Percentiles rank a stretch among this genome's conserved stretches.
These are phyloP conservation scores for Tylopilus sp. DNA, from an alignment of 768 basidiomycete species.

Conservation along the genomic window DNA sequence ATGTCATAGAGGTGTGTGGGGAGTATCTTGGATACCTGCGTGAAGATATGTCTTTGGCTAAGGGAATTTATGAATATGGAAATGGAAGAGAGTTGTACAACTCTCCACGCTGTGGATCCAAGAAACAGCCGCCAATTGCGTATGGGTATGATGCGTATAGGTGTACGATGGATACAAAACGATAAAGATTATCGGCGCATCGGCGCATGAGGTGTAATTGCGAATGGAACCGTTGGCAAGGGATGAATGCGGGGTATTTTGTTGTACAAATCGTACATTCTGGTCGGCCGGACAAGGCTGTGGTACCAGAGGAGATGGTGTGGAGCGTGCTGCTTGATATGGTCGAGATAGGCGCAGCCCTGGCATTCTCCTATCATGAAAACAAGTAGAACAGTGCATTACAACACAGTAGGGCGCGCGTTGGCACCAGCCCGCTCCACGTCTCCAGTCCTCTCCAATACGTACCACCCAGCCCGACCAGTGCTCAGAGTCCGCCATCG, in stretches of 20 bases:
- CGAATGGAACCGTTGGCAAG: slow-evolving; percentile 7
- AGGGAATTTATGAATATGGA: slow-evolving; percentile 13
- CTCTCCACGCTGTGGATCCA: slow-evolving; percentile 15
- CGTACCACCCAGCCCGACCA: slow-evolving; percentile 18
- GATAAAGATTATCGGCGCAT: slow-evolving; percentile 30
- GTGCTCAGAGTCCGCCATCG: slow-evolving; percentile 70
- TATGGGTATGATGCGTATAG: slow-evolving; percentile 27
- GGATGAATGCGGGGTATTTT: slow-evolving; percentile 10
- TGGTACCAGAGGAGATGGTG: slow-evolving; percentile 2
- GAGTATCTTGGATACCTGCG: slow-evolving; percentile 23
- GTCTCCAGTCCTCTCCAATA: slow-evolving; percentile 16
- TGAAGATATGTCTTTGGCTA: slow-evolving; percentile 10
- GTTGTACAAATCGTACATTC: slow-evolving; percentile 24
- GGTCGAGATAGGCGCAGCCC: slow-evolving; percentile 16
- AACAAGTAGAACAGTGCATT: slow-evolving; percentile 26
- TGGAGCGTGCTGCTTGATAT: not conserved
- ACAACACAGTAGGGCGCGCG: slow-evolving; percentile 27
- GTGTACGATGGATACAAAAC: slow-evolving; percentile 34
- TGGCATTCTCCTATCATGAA: slow-evolving; percentile 30
- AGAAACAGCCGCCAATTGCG: slow-evolving; percentile 16
- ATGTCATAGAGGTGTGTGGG: slow-evolving; percentile 24
- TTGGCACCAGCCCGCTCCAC: slow-evolving; percentile 19
- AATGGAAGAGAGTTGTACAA: slow-evolving; percentile 11
- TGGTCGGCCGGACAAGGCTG: slow-evolving; percentile 10
- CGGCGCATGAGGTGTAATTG: slow-evolving; percentile 27